These are phyloP conservation scores for Verticillium klebahnii DNA, from an alignment of 2,329 filamentous ascomycete genomes.

Conservation along the genomic window DNA sequence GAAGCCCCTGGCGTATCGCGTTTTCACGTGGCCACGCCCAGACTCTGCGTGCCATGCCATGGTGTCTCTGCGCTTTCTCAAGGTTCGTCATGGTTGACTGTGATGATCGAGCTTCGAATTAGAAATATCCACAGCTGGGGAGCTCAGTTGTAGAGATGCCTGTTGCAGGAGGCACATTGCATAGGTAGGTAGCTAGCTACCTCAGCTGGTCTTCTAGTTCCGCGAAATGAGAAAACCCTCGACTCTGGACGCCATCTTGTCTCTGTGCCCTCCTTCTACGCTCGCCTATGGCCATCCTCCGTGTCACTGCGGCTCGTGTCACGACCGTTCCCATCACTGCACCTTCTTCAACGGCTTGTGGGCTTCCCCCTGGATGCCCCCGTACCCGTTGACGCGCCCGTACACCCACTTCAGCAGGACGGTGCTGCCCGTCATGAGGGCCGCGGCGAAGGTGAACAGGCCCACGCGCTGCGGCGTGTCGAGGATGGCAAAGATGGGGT, in stretches of 20 bases:
- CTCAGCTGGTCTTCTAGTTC: too few relatives aligned
- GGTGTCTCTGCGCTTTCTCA: too few relatives aligned
- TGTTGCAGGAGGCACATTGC: too few relatives aligned
- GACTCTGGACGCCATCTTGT: too few relatives aligned
- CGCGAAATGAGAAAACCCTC: too few relatives aligned
- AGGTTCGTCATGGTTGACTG: too few relatives aligned
- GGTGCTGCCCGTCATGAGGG: slow-evolving; percentile 68
- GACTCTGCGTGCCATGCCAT: neutral
- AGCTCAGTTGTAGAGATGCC: too few relatives aligned
- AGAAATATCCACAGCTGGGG: too few relatives aligned
- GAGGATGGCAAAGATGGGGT: slow-evolving; percentile 74
- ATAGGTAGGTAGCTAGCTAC: too few relatives aligned
- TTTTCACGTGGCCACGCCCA: neutral
- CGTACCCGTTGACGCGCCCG: slow-evolving; percentile 57
- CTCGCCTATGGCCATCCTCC: neutral
- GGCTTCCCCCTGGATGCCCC: slow-evolving; percentile 31
- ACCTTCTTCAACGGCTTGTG: slow-evolving; percentile 23
- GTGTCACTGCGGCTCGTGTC: neutral
- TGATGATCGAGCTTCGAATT: too few relatives aligned
- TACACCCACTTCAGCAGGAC: slow-evolving; percentile 66
- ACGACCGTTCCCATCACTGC: neutral
- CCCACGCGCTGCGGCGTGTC: slow-evolving; percentile 59
- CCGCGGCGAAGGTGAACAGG: slow-evolving; percentile 66
- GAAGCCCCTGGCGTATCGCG: neutral
- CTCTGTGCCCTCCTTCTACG: too few relatives aligned